Evolutionary conservation across 2,329 filamentous ascomycete genomes (phyloP), one percentile per base, ranked within the genome.

Genomic region (Cladosporium oxysporum): DNA sequence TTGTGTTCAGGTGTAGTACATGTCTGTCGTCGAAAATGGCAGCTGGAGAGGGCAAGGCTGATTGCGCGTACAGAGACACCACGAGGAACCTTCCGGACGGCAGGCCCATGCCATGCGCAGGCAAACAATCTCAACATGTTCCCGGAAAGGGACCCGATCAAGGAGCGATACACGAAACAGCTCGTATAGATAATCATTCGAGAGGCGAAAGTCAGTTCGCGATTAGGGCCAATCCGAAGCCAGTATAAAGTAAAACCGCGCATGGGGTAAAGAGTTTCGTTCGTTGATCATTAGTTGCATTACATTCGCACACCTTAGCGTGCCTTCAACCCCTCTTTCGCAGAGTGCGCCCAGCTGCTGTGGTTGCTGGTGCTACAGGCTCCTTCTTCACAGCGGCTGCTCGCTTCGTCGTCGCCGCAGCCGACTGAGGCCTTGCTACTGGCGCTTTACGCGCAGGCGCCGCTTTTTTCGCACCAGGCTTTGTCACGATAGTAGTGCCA

Each of bases 401-500:
- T 58, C 55, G 58, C 18, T 66, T 82, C 50, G 81, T 75, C n/a
- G 78, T 77, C 23, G 80, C 71, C 21, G 80, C 75, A 21, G 82
- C 70, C 6, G 81, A 76, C 12, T 80, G 74, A 8, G 41, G 41
- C 11, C 41, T 47, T 18, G 78, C 75, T 14, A 80, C 71, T n/a
- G 78, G 78, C 3, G 82, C 74, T 7, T 81, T 79, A 70, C 84
- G 87, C 3, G 69, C 59, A 28, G 69, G 67, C 4, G 50, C 65
- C 57, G 66, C 74, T 83, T 88, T 55, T 81, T 78, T 16, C 81
- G 77, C 14, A 80, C 80, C 12, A 71, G 76, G 76, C 3, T 79
- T 77, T n/a, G 75, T 73, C 37, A 90, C 82, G 26, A 90, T 87
- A 0, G 89, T 91, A 8, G 86, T 84, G 16, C 84, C 76, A 23